Evolutionary conservation across 768 basidiomycete genomes (phyloP).

Genomic region (Amanita thiersii): DNA sequence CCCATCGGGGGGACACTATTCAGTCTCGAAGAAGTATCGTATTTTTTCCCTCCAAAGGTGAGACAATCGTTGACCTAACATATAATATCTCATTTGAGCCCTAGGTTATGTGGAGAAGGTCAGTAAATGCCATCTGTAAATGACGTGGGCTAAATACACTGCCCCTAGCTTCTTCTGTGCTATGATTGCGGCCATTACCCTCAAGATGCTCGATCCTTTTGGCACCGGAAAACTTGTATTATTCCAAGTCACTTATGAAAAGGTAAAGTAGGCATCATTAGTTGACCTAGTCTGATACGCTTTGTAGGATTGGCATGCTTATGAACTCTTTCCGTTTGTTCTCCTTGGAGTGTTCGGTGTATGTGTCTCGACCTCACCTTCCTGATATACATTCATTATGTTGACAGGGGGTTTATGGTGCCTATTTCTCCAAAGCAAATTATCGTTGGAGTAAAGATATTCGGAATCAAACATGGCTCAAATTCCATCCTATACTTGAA

Average conservation of each 20-base stretch:
- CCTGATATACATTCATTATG: constrained; percentile 7
- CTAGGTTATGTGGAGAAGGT: constrained; percentile 95
- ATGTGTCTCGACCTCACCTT: constrained; percentile 16
- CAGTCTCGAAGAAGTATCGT: constrained; percentile 91
- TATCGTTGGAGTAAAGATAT: constrained; percentile 81
- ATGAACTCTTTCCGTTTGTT: constrained; percentile 80
- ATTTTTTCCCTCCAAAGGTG: constrained; percentile 94
- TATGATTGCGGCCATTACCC: constrained; percentile 91
- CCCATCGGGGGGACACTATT: constrained; percentile 93
- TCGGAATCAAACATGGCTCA: constrained; percentile 76
- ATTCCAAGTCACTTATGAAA: constrained; percentile 87
- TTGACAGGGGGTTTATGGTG: constrained; percentile 83
- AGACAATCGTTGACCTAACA: not conserved
- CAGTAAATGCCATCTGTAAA: constrained; percentile 15
- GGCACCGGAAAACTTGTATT: constrained; percentile 91
- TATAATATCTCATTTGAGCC: not conserved
- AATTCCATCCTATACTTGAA: constrained; percentile 71
- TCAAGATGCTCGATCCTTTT: constrained; percentile 91
- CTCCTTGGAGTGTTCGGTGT: constrained; percentile 88
- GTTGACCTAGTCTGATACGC: not conserved
- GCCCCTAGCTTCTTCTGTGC: constrained; percentile 91
- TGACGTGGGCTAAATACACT: constrained; percentile 16
- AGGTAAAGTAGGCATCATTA: constrained; percentile 30
- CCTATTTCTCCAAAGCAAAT: constrained; percentile 88
- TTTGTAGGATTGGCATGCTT: constrained; percentile 85